A percentile compares a stretch with the other conserved stretches of the same genome.
Evolutionary conservation across 306 rosid genomes (phyloP).

Genomic region (Pterocarpus macrocarpus): DNA sequence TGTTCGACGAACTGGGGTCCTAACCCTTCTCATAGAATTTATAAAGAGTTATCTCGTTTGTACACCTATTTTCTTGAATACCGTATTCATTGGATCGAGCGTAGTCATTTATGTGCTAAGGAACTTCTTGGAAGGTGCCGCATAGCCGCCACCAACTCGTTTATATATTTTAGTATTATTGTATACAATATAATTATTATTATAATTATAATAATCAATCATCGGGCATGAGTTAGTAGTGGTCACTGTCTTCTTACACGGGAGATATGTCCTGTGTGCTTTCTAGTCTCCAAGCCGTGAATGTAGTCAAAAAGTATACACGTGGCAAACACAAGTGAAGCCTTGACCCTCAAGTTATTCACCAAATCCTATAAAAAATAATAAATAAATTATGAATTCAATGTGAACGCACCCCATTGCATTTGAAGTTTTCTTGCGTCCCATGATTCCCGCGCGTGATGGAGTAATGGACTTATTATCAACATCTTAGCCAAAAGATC

Average conservation of each 20-base stretch:
- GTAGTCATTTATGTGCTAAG: not conserved
- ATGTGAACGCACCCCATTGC: constrained; percentile 31
- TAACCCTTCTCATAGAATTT: not conserved
- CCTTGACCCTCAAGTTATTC: constrained; percentile 44
- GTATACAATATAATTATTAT: too few species aligned
- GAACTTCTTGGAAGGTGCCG: constrained; percentile 48
- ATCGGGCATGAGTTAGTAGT: not conserved
- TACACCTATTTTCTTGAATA: too few species aligned
- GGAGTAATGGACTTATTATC: constrained; percentile 18
- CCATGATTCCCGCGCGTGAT: constrained; percentile 18
- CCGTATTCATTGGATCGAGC: too few species aligned
- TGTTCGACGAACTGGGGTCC: not conserved
- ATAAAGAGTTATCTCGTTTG: too few species aligned
- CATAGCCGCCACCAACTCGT: constrained; percentile 41
- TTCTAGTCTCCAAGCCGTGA: not conserved
- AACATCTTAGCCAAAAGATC: constrained; percentile 3
- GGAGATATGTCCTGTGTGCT: not conserved
- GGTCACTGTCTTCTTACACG: constrained; percentile 36
- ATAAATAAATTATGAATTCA: not conserved
- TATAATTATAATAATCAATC: not conserved
- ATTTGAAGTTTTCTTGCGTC: constrained; percentile 1
- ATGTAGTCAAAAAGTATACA: constrained; percentile 21
- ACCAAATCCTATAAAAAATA: not conserved
- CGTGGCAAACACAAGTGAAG: not conserved
- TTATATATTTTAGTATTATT: not conserved